Conservation (phyloP, 2,329 filamentous ascomycete species). For the Xylaria sp. region DNA sequence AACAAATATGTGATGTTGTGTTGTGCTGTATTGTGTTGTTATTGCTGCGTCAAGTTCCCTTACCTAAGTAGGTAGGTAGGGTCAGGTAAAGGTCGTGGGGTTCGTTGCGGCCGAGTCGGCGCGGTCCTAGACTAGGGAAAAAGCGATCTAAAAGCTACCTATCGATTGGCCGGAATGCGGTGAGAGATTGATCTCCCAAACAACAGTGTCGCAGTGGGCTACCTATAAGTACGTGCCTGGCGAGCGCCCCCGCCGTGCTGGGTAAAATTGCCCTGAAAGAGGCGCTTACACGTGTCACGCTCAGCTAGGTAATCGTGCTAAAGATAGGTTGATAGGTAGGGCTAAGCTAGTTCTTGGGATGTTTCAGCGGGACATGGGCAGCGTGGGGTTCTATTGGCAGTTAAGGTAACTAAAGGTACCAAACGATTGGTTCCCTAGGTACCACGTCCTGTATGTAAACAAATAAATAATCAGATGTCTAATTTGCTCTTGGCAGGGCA, state of each 20-base stretch:
- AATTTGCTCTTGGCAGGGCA: not conserved
- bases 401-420: slow-evolving; percentile 7
- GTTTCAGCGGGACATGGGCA: slow-evolving; percentile 25
- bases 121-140: not conserved
- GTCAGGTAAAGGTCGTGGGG: slow-evolving; percentile 28
- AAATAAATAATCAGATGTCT: not conserved
- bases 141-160: slow-evolving; percentile 18
- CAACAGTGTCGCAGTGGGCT: slow-evolving; percentile 30
- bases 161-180: slow-evolving; percentile 37
- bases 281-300: slow-evolving; percentile 32
- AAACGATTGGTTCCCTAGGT: slow-evolving; percentile 14
- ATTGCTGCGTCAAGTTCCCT: slow-evolving; percentile 14
- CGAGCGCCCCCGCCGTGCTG: not conserved
- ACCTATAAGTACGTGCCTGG: not conserved
- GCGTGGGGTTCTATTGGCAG: slow-evolving; percentile 23
- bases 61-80: slow-evolving; percentile 3
- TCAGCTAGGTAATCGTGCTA: slow-evolving; percentile 14
- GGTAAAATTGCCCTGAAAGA: not conserved
- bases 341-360: slow-evolving; percentile 20
- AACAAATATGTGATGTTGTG: not conserved
- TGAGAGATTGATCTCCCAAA: slow-evolving; percentile 36
- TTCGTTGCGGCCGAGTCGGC: slow-evolving; percentile 13
- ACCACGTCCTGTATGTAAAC: not conserved
- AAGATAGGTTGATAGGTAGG: slow-evolving; percentile 31
- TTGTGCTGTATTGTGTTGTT: slow-evolving; percentile 9